Evolutionary conservation across 129 eudicot species (phyloP), one percentile per base, ranked within the genome.

Genomic region (Arctium minus): DNA sequence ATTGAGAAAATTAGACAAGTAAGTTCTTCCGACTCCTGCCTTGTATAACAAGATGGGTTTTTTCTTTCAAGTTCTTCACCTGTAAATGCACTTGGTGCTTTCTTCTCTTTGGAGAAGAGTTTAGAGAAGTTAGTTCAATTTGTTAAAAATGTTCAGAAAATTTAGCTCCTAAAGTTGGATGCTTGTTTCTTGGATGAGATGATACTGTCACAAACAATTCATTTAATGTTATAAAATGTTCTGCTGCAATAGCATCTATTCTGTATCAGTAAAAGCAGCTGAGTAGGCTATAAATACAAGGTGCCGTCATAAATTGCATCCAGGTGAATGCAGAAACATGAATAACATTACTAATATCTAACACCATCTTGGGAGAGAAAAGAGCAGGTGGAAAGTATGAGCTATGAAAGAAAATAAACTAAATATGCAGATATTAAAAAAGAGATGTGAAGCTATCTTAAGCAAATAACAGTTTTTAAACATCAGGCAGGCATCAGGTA

Each of bases 1-100:
- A 89, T 92, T 76, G 97, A 92, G 82, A 92, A 92, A 84, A 89
- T 92, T 78, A 89, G 97, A 89, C 97, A 92, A 89, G 97, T 96
- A 83, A 77, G 32, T 5, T 65, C 12, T 64, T 65, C 22, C 4
- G 30, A 65, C 70, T 65, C 15, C 50, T 81, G 33, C 38, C 42
- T 46, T 75, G n/a, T 75, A 6, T 4, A 29, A 27, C 29, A 8
- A 76, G 40, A 50, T n/a, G 30, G 42, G 22, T 2, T 65, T 65
- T 27, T 65, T 65, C 1, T 37, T 32, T 17, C 71, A 56, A 9
- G 13, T 50, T 50, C 62, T 13, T 15, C n/a, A 10, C 5, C 62
- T 50, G 18, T 50, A 50, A 50, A 50, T 50, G 62, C 60, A 50
- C 8, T 50, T 50, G n/a, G n/a, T 50, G 62, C 3, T 50, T 13